These are phyloP conservation scores for Dysphania ambrosioides DNA, from an alignment of 148 eudicot species.

Conservation along the genomic window DNA sequence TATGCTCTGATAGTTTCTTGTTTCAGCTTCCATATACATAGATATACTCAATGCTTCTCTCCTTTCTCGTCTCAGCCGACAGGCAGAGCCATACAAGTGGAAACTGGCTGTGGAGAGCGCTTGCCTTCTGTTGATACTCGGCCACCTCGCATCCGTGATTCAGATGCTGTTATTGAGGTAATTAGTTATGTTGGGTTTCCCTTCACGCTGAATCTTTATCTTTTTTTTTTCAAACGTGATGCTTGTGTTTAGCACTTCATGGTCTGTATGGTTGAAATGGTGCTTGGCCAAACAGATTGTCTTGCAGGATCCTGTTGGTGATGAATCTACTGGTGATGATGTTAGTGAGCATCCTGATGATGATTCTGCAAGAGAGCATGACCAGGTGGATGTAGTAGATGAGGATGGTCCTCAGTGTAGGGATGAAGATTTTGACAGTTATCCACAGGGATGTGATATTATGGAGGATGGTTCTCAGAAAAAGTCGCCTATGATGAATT, in stretches of 20 bases:
- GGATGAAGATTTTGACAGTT: constrained; percentile 28
- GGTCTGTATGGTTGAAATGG: constrained; percentile 2
- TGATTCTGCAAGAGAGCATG: constrained; percentile 29
- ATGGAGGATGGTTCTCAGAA: constrained; percentile 21
- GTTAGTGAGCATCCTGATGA: constrained; percentile 21
- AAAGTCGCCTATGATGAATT: constrained; percentile 20
- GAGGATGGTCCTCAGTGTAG: constrained; percentile 30
- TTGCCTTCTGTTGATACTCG: constrained; percentile 87
- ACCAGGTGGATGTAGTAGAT: constrained; percentile 28
- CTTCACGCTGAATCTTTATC: neutral
- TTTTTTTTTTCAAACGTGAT: too few relatives aligned
- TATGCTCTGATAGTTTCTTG: constrained; percentile 31
- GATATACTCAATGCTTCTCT: neutral
- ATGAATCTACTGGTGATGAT: constrained; percentile 28
- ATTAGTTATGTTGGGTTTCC: neutral
- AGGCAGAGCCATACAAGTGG: constrained; percentile 91
- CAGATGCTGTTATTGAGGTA: constrained; percentile 88
- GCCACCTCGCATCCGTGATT: constrained; percentile 76
- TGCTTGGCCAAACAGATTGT: constrained; percentile 47
- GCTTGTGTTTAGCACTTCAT: neutral
- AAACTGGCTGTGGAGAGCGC: constrained; percentile 79
- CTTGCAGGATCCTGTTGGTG: constrained; percentile 36
- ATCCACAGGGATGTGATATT: constrained; percentile 17
- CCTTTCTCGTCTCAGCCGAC: constrained; percentile 52
- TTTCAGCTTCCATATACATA: neutral